Conservation (phyloP, 2,329 filamentous ascomycete genomes). For the Colletotrichum costaricense region DNA sequence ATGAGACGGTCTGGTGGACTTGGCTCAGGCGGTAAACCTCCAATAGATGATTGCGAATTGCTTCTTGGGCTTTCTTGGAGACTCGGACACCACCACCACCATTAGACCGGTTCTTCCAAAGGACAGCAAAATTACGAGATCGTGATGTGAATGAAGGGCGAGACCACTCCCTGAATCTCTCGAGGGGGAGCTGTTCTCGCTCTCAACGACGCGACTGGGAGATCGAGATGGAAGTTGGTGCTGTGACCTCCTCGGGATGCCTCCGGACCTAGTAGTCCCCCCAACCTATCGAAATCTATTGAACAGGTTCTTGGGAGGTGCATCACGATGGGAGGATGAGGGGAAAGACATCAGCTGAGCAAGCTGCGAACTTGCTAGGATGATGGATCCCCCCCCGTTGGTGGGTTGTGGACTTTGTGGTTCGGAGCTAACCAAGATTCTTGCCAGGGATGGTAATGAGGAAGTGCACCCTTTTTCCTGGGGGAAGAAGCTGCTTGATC, state of each 20-base stretch:
- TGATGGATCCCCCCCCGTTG: neutral
- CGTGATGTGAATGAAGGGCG: neutral
- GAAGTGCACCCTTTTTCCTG: neutral
- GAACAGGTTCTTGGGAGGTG: neutral
- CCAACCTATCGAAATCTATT: slow-evolving; percentile 3
- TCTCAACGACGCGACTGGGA: neutral
- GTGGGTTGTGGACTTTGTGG: neutral
- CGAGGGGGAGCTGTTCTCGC: neutral
- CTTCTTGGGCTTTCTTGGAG: neutral
- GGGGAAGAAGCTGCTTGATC: neutral
- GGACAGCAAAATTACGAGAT: neutral
- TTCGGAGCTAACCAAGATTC: neutral
- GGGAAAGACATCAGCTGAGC: slow-evolving; percentile 9
- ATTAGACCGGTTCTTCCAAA: neutral
- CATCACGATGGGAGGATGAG: neutral
- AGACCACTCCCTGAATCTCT: slow-evolving; percentile 14
- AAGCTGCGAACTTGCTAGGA: neutral
- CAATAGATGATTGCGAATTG: neutral
- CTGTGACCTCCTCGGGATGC: neutral
- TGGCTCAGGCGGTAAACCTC: neutral
- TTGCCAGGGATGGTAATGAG: neutral
- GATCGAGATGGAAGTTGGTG: slow-evolving; percentile 24
- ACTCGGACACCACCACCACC: neutral
- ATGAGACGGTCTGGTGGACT: slow-evolving; percentile 18
- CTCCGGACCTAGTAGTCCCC: neutral